A percentile compares a stretch with the other conserved stretches of the same genome.
Conservation (phyloP, 495 filamentous ascomycete genomes). For the Aspergillus biplanus region DNA sequence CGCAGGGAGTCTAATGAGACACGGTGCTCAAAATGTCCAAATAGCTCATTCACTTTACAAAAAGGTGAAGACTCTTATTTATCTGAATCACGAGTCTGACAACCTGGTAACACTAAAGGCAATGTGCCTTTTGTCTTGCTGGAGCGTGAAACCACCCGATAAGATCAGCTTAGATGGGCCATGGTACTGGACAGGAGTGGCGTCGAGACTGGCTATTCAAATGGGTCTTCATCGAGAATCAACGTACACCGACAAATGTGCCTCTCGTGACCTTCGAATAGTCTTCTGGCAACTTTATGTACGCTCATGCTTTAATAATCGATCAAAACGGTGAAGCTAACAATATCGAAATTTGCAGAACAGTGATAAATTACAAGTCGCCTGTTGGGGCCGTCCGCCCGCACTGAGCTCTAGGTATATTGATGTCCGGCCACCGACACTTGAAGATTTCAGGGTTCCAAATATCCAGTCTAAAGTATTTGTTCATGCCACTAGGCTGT, state of each 20-base stretch:
- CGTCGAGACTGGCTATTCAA: slow-evolving; percentile 22
- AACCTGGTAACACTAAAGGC: slow-evolving; percentile 18
- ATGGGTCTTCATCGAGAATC: slow-evolving; percentile 23
- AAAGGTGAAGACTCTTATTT: slow-evolving; percentile 24
- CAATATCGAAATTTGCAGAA: no score
- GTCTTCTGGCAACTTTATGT: slow-evolving; percentile 28
- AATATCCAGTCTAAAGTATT: neutral
- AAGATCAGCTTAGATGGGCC: slow-evolving; percentile 23
- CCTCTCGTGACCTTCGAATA: slow-evolving; percentile 14
- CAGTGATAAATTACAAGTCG: slow-evolving; percentile 4
- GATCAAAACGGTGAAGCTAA: no score
- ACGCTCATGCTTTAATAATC: no score
- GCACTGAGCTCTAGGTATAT: no score
- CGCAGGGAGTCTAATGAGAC: slow-evolving; percentile 25
- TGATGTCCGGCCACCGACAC: neutral
- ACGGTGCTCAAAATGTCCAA: slow-evolving; percentile 10
- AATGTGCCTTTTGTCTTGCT: slow-evolving; percentile 20
- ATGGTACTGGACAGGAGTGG: slow-evolving; percentile 28
- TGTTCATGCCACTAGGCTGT: neutral
- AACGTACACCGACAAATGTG: slow-evolving; percentile 7
- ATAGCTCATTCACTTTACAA: slow-evolving; percentile 22
- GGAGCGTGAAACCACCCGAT: slow-evolving; percentile 14
- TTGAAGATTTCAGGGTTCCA: neutral
- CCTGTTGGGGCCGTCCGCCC: slow-evolving; percentile 11
- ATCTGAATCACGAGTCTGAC: slow-evolving; percentile 18